Evolutionary conservation across 768 basidiomycete genomes (phyloP).

Genomic region (Myochromella boudieri): DNA sequence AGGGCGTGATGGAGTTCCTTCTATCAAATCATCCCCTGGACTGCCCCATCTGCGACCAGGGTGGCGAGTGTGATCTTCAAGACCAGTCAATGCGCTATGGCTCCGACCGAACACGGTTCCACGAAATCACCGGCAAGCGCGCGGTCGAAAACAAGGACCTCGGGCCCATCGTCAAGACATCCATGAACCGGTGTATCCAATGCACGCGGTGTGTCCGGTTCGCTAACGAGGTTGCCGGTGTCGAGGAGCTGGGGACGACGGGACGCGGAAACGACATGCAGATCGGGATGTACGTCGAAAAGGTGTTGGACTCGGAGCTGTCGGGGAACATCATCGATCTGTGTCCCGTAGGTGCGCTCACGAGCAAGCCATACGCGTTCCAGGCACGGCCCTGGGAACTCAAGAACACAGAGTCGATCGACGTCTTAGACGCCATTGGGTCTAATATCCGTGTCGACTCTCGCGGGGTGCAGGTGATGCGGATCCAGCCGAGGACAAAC

Average conservation of each 20-base stretch:
- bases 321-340: constrained; percentile 97
- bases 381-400: constrained; percentile 98
- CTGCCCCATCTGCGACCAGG: constrained; percentile 98
- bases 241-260: constrained; percentile 95
- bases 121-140: constrained; percentile 97
- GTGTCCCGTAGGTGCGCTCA: constrained; percentile 97
- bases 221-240: constrained; percentile 98
- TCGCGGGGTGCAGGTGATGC: constrained; percentile 94
- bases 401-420: constrained; percentile 95
- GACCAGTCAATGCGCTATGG: constrained; percentile 99
- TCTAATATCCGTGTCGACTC: constrained; percentile 97
- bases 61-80: constrained; percentile 97
- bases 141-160: constrained; percentile 98
- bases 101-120: constrained; percentile 95
- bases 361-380: constrained; percentile 98
- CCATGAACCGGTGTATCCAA: constrained; percentile 99
- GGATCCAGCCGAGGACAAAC: constrained; percentile 93
- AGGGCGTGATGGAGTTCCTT: constrained; percentile 99
- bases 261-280: constrained; percentile 98
- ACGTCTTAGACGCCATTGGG: constrained; percentile 93
- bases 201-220: constrained; percentile 99
- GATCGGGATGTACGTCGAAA: constrained; percentile 98
- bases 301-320: constrained; percentile 95
- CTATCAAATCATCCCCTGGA: constrained; percentile 97
- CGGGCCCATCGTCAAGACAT: constrained; percentile 96